Percentiles rank a stretch among this genome's conserved stretches.
Evolutionary conservation across 345 rosid genomes (phyloP).

Genomic region (Corchorus capsularis): DNA sequence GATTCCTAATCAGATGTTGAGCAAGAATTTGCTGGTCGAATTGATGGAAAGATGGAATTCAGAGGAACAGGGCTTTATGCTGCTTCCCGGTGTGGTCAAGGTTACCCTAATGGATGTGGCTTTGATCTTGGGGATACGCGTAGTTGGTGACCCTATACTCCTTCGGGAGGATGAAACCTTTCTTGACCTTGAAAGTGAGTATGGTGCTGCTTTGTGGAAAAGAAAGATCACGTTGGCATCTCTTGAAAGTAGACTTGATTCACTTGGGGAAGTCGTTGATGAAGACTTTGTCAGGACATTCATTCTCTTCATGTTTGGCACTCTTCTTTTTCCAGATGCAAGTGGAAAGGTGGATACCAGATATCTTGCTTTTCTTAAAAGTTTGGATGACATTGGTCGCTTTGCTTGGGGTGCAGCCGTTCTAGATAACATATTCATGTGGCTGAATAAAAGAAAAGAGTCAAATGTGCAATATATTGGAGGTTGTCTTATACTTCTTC

Average conservation of each 20-base stretch:
- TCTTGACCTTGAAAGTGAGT: slow-evolving; percentile 38
- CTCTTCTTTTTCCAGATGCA: slow-evolving; percentile 39
- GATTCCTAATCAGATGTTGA: slow-evolving; percentile 39
- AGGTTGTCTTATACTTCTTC: slow-evolving; percentile 52
- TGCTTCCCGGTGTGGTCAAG: slow-evolving; percentile 29
- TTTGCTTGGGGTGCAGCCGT: slow-evolving; percentile 54
- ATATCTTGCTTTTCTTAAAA: slow-evolving; percentile 33
- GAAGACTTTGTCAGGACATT: slow-evolving; percentile 46
- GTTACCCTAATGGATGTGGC: slow-evolving; percentile 41
- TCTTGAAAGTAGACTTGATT: slow-evolving; percentile 39
- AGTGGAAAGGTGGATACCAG: slow-evolving; percentile 43
- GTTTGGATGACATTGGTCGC: slow-evolving; percentile 29
- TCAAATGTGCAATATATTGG: slow-evolving; percentile 36
- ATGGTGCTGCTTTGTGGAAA: slow-evolving; percentile 39
- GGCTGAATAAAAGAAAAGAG: slow-evolving; percentile 46
- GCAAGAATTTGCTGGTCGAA: slow-evolving; percentile 40
- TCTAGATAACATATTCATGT: slow-evolving; percentile 35
- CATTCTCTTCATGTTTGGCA: slow-evolving; percentile 39
- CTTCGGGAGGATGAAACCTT: slow-evolving; percentile 37
- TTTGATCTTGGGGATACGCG: slow-evolving; percentile 38
- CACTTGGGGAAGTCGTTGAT: slow-evolving; percentile 32
- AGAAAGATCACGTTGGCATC: slow-evolving; percentile 39
- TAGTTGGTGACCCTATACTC: slow-evolving; percentile 32
- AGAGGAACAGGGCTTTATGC: slow-evolving; percentile 28
- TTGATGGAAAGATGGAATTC: slow-evolving; percentile 46